Percentiles rank a stretch among this genome's conserved stretches.
Evolutionary conservation across 164 flowering plant species (phyloP).

Genomic region (Vitis cinerea): DNA sequence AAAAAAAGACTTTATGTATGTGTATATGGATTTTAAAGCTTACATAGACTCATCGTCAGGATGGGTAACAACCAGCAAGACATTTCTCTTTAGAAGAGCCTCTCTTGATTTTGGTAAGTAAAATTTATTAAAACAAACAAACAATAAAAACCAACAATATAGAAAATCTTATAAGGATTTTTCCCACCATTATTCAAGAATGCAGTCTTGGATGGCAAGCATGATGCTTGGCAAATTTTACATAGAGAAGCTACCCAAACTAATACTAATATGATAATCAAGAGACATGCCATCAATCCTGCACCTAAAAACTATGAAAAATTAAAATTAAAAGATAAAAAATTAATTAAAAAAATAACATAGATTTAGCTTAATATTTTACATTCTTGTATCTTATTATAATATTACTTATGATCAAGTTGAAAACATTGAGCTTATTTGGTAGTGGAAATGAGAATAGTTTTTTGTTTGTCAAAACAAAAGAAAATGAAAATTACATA

Average conservation of each 20-base stretch:
- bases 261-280: constrained; percentile 30
- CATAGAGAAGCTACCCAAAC: constrained; percentile 64
- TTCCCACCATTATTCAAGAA: constrained; percentile 39
- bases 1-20: too few species aligned
- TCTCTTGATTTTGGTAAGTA: constrained; percentile 25
- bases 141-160: not conserved
- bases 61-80: constrained; percentile 85
- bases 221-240: constrained; percentile 41
- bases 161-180: not conserved
- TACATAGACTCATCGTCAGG: constrained; percentile 98
- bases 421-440: too few species aligned
- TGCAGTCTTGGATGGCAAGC: constrained; percentile 12
- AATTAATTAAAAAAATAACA: too few species aligned
- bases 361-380: too few species aligned
- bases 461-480: too few species aligned
- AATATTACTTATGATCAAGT: too few species aligned
- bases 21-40: constrained; percentile 15
- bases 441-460: too few species aligned
- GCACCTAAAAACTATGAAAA: too few species aligned
- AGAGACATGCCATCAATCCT: constrained; percentile 45
- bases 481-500: too few species aligned
- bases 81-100: constrained; percentile 40
- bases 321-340: too few species aligned
- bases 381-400: too few species aligned
- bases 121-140: not conserved